Conservation (phyloP, 208 protist genomes). For the Crithidia expoeki region DNA sequence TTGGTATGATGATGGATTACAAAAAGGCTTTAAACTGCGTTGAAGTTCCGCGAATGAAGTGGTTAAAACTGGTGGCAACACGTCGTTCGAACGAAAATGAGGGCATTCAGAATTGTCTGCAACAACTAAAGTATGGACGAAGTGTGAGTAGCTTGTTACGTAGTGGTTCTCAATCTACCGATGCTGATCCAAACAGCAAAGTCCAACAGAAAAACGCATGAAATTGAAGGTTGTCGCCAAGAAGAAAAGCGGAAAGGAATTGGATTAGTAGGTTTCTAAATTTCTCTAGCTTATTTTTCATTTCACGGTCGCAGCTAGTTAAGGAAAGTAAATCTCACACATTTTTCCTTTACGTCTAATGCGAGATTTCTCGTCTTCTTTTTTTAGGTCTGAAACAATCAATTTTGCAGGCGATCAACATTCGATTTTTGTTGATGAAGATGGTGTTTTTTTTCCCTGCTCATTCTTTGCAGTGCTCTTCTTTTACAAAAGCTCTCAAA, state of each 20-base stretch:
- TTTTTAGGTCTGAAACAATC: no score
- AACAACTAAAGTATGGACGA: conserved; percentile 18
- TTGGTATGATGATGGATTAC: conserved; percentile 89
- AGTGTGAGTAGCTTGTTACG: conserved; percentile 29
- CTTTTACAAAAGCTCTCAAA: no score
- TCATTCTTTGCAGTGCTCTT: no score
- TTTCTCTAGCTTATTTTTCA: background rate
- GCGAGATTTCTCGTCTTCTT: no score
- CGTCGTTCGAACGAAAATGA: conserved; percentile 14
- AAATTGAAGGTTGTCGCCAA: conserved; percentile 18
- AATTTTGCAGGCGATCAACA: no score
- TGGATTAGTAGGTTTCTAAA: background rate
- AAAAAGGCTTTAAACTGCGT: conserved; percentile 45
- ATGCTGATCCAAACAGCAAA: conserved; percentile 31
- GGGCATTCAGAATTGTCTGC: conserved; percentile 16
- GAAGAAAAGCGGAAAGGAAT: conserved; percentile 10
- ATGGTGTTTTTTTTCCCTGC: no score
- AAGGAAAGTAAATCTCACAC: no score
- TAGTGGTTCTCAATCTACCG: background rate
- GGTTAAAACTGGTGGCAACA: conserved; percentile 18
- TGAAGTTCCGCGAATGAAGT: conserved; percentile 23
- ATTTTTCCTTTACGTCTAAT: conserved; percentile 1
- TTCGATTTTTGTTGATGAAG: no score
- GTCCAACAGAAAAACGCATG: conserved; percentile 30
- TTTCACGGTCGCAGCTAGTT: background rate